Base-by-base conservation (phyloP, 352 stramenopile species). In the Phytopythium chamaehyphon region DNA sequence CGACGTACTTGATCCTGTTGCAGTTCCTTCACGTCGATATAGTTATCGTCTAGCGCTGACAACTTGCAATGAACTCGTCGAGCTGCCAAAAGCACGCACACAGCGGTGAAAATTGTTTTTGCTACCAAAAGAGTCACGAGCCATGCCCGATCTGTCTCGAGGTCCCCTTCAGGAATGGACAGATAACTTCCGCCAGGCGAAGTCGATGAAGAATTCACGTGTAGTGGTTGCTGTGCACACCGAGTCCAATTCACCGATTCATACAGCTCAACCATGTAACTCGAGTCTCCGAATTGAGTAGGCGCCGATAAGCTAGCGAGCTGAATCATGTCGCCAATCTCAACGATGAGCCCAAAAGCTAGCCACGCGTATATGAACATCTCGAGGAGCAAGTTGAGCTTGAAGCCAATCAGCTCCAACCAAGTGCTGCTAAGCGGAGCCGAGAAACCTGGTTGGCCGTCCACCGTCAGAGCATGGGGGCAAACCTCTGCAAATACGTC, bases 401-500 rank as follows among this genome's bases (percentile, higher is more conserved):
- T 85, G 38, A 76, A 83, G 10, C 72, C 71, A n/a, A 72, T 33
- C 10, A 83, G 58, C 45, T 86, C 77, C 3, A 73, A 24, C 67
- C 70, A 82, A n/a, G 77, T 86, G n/a, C 71, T 83, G 51, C 68
- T 86, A 5, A 88, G 51, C 5, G 77, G 73, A 2, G 77, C 77
- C 1, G 73, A 64, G 55, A 86, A 88, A 2, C 74, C 77, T 10
- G 74, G 74, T 36, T 86, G 69, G 1, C 77, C 74, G 51, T 80
- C 65, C 2, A 88, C 71, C 73, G 83, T 76, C 4, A 88, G 60
- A 18, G 77, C 75, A 42, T 86, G 77, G 6, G 62, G 78, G 26
- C 72, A 85, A 8, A 88, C 74, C 36, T 86, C 65, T 1, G 77
- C 77, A 45, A 86, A 88, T 3, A 88, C 69, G 40, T 86, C 77